phyloP scores from a whole-genome alignment of 305 asterid genomes.

The Plantago rigida region DNA sequence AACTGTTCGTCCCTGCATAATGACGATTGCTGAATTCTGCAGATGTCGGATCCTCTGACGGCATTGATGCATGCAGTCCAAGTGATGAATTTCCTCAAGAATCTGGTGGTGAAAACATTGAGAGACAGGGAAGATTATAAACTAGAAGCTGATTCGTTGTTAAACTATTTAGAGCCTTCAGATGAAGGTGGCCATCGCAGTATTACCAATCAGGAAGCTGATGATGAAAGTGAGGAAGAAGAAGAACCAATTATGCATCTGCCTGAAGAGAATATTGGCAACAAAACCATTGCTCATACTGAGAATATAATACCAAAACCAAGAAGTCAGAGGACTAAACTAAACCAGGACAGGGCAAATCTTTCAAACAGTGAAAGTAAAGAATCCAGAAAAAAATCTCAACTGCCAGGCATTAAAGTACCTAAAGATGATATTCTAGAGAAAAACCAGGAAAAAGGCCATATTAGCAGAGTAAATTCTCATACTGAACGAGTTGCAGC shows the following conservation, averaged over 20 bases:
- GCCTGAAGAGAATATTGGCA: constrained; percentile 26
- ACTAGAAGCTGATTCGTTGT: constrained; percentile 32
- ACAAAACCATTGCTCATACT: constrained; percentile 24
- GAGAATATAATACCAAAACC: constrained; percentile 34
- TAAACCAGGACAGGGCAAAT: constrained; percentile 19
- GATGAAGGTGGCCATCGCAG: constrained; percentile 47
- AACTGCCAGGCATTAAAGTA: neutral
- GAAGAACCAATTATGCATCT: constrained; percentile 15
- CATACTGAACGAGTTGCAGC: constrained; percentile 33
- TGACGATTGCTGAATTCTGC: constrained; percentile 23
- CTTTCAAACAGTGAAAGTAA: constrained; percentile 24
- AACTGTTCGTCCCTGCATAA: no score
- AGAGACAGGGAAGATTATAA: constrained; percentile 55
- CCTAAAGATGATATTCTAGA: constrained; percentile 22
- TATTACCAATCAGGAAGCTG: constrained; percentile 19
- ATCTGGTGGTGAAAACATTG: constrained; percentile 53
- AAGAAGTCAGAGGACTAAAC: constrained; percentile 40
- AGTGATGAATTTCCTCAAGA: constrained; percentile 90
- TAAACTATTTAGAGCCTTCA: constrained; percentile 39
- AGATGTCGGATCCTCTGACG: constrained; percentile 92
- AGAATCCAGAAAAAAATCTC: constrained; percentile 22
- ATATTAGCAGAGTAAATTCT: constrained; percentile 30
- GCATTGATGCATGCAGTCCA: constrained; percentile 83
- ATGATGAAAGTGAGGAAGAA: constrained; percentile 27
- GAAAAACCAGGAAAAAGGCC: constrained; percentile 28